These are phyloP conservation scores for Rhipidocladum racemiflorum DNA, from an alignment of 176 grass and related monocot genomes.

Conservation along the genomic window DNA sequence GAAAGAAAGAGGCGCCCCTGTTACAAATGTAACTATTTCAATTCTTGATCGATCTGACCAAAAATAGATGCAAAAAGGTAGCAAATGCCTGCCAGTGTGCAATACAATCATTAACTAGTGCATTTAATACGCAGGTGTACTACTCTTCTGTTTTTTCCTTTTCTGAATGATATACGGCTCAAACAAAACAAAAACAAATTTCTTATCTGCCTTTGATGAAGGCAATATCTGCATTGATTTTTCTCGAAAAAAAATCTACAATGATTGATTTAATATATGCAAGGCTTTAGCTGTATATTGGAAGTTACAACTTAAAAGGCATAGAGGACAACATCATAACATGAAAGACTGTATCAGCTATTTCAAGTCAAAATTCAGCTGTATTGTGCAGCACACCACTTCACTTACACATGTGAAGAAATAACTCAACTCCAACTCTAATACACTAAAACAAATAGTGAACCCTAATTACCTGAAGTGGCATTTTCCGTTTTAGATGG, in stretches of 20 bases:
- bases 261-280: neutral
- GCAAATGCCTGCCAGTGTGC: neutral
- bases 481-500: conserved; percentile 92
- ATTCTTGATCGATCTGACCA: conserved; percentile 4
- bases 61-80: conserved; percentile 10
- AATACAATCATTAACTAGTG: neutral
- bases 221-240: neutral
- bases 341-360: neutral
- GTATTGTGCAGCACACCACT: neutral
- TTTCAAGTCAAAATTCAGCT: neutral
- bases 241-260: neutral
- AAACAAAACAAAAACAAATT: neutral
- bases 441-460: neutral
- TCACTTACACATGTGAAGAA: conserved; percentile 1
- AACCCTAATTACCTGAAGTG: conserved; percentile 56
- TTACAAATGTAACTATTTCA: conserved; percentile 25
- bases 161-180: neutral
- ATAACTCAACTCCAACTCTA: conserved; percentile 1
- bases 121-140: neutral
- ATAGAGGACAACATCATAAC: neutral
- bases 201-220: neutral
- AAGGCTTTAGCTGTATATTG: neutral
- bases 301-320: conserved; percentile 3
- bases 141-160: neutral
- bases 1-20: conserved; percentile 91